Conservation (phyloP, 257 asterid genomes). For the Petunia axillaris region DNA sequence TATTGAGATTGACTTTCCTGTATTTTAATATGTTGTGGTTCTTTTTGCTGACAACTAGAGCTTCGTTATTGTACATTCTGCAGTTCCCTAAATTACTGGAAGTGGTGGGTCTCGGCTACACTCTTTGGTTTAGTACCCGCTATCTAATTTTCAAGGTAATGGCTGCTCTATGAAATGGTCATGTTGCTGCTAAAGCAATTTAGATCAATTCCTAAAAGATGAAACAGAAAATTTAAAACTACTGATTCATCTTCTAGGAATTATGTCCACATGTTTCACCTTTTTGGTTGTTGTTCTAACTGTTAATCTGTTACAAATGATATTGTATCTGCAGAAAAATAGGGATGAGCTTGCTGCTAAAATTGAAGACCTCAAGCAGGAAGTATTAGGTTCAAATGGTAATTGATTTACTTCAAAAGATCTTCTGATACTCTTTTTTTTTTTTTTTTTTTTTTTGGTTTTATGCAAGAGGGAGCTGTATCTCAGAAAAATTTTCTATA, state of each 20-base stretch:
- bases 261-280: no score
- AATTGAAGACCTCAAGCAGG: slow-evolving; percentile 65
- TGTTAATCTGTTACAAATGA: background rate
- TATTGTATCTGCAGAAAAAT: slow-evolving; percentile 54
- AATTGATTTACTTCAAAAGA: slow-evolving; percentile 28
- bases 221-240: background rate
- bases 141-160: slow-evolving; percentile 76
- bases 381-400: slow-evolving; percentile 56
- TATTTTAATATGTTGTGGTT: background rate
- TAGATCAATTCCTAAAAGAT: background rate
- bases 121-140: slow-evolving; percentile 76
- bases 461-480: background rate
- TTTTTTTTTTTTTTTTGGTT: background rate
- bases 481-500: background rate
- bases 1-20: background rate
- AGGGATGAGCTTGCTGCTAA: slow-evolving; percentile 65
- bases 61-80: background rate
- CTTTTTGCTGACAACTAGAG: slow-evolving; percentile 23
- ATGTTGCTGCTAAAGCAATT: background rate
- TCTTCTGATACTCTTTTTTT: background rate
- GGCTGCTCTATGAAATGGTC: background rate
- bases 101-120: slow-evolving; percentile 77
- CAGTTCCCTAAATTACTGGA: slow-evolving; percentile 80
- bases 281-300: background rate
- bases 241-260: no score